Base-by-base conservation (phyloP, 2,329 filamentous ascomycete species). In the Colletotrichum agaves region DNA sequence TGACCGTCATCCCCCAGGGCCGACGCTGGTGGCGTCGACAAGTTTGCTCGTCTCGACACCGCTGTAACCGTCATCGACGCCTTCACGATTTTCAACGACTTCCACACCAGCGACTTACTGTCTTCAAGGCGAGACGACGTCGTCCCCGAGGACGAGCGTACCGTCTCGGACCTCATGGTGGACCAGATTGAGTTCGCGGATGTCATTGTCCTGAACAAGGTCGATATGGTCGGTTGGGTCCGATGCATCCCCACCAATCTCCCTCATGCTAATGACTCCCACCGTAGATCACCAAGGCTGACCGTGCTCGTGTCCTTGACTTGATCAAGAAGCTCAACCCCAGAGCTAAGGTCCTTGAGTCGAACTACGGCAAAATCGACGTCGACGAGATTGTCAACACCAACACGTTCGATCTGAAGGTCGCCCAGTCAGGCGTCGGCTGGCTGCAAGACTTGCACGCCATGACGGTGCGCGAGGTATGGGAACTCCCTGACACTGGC, bases 171-270 rank as follows among this genome's bases (percentile, higher is more conserved):
- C 71, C 82, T 93, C 0, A 91, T 93, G 84, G 90, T 92, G 0
- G 91, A 93, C 71, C 91, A 93, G 73, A 91, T 93, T 67, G 91
- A 93, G 76, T 93, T 93, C 72, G 90, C 91, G 0, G 90, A 93
- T 71, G 90, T 93, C 6, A 84, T 93, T 13, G 83, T 93, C 3
- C 78, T 93, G 19, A 93, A 93, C 78, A 93, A 93, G 76, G 81
- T 86, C 5, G 90, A 92, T 68, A 86, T 88, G 67, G 87, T 91
- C 13, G 19, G 74, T 52, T 6, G 5, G 8, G 11, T 8, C 19
- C 5, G 3, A 10, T 12, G 11, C 27, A 49, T 7, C 15, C 15
- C 27, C 17, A 7, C 3, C 27, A 5, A 2, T 4, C 17, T 0
- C 17, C 7, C 7, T 1, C 19, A 2, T 5, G 2, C 31, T 62